Conservation (phyloP, 2,329 filamentous ascomycete species). For the Zarea fungicola region DNA sequence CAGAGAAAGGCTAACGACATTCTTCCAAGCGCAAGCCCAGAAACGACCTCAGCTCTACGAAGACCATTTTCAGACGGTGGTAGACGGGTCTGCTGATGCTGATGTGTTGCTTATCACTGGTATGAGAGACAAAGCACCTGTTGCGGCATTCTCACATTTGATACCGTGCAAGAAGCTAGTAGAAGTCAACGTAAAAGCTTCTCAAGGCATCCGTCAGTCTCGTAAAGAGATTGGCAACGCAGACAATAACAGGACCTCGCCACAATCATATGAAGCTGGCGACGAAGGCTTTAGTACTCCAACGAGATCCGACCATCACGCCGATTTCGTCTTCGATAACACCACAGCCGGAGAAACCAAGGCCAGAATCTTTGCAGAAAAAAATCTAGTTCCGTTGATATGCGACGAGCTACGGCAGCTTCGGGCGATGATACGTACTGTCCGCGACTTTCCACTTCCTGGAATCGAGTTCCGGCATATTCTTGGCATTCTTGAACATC, state of each 20-base stretch:
- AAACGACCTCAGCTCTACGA: constrained; percentile 22
- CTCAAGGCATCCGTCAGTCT: neutral
- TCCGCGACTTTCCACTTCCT: constrained; percentile 45
- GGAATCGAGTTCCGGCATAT: constrained; percentile 54
- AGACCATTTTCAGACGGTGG: constrained; percentile 41
- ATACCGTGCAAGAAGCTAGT: constrained; percentile 47
- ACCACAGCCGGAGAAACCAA: constrained; percentile 34
- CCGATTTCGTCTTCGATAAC: constrained; percentile 49
- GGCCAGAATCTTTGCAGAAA: constrained; percentile 18
- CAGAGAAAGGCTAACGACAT: constrained; percentile 44
- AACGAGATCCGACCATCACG: constrained; percentile 22
- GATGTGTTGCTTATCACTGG: constrained; percentile 59
- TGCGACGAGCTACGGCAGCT: constrained; percentile 41
- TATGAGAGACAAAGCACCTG: constrained; percentile 56
- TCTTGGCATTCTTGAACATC: constrained; percentile 48
- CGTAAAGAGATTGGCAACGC: neutral
- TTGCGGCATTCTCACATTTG: constrained; percentile 48
- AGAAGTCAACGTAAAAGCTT: constrained; percentile 35
- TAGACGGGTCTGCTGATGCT: constrained; percentile 34
- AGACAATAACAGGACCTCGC: neutral
- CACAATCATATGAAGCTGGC: constrained; percentile 19
- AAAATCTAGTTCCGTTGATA: neutral
- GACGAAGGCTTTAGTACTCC: constrained; percentile 30
- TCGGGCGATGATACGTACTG: constrained; percentile 41
- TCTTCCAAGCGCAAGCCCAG: constrained; percentile 44